phyloP scores from a whole-genome alignment of 2,329 filamentous ascomycete genomes.

The Lojkania enalia region DNA sequence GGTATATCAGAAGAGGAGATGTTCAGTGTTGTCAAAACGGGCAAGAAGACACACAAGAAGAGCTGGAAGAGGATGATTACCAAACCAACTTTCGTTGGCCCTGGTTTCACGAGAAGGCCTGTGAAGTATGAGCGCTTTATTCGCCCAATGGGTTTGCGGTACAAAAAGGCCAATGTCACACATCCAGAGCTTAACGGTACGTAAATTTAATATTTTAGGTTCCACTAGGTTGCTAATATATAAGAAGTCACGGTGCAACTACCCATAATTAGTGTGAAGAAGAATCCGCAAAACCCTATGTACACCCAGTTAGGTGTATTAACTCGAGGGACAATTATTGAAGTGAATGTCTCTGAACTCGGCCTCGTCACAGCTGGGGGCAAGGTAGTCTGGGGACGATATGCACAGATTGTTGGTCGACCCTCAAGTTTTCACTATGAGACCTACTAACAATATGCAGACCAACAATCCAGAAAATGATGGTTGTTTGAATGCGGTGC shows the following conservation, averaged over 20 bases:
- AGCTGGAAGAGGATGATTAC: constrained; percentile 75
- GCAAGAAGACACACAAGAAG: constrained; percentile 66
- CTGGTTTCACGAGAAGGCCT: constrained; percentile 84
- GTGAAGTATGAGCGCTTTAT: constrained; percentile 47
- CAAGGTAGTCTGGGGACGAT: constrained; percentile 61
- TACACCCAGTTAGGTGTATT: constrained; percentile 92
- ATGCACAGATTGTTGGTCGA: constrained; percentile 42
- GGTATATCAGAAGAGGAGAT: constrained; percentile 96
- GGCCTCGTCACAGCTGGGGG: constrained; percentile 88
- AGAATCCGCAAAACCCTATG: constrained; percentile 83
- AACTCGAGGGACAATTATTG: constrained; percentile 76
- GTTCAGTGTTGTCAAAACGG: constrained; percentile 95
- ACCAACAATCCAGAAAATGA: constrained; percentile 47
- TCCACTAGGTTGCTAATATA: too few species aligned
- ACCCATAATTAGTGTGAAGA: constrained; percentile 75
- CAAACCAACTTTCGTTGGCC: constrained; percentile 86
- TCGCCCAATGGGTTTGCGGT: constrained; percentile 66
- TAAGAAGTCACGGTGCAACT: too few species aligned
- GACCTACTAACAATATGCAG: too few species aligned
- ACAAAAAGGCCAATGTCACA: constrained; percentile 74
- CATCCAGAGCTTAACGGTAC: constrained; percentile 72
- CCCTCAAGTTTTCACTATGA: too few species aligned
- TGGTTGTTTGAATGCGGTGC: constrained; percentile 44
- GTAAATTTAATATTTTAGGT: too few species aligned
- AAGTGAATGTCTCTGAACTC: constrained; percentile 91